phyloP scores from a whole-genome alignment of 1,284 basidiomycete genomes.

The Heterobasidion annosum region DNA sequence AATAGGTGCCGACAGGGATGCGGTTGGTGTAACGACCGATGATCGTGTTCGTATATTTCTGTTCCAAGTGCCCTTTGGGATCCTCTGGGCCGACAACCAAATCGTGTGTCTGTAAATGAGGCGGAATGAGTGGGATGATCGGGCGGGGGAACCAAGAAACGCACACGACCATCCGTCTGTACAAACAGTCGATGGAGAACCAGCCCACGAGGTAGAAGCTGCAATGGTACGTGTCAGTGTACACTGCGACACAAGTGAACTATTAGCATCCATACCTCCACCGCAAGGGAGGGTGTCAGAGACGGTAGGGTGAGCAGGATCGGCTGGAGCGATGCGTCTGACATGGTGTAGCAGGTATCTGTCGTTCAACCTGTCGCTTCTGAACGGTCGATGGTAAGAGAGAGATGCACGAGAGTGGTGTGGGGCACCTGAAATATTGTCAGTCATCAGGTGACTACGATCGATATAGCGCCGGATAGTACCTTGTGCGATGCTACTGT shows the following conservation, averaged over 20 bases:
- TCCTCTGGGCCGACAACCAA: constrained; percentile 65
- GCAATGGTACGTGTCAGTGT: constrained; percentile 8
- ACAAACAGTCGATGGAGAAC: constrained; percentile 60
- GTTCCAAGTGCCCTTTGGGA: constrained; percentile 43
- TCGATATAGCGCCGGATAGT: background rate
- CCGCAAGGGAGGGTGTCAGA: constrained; percentile 43
- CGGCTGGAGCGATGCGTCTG: constrained; percentile 28
- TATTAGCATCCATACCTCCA: constrained; percentile 34
- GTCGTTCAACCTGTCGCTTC: too few relatives aligned
- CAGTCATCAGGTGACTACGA: background rate
- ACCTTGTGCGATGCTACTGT: too few relatives aligned
- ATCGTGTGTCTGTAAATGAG: constrained; percentile 49
- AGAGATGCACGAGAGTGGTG: background rate
- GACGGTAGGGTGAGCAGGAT: constrained; percentile 44
- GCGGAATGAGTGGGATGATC: constrained; percentile 1
- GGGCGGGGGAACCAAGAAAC: constrained; percentile 11
- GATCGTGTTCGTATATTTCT: constrained; percentile 66
- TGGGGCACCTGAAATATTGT: background rate
- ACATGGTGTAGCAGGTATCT: background rate
- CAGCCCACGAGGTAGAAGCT: constrained; percentile 60
- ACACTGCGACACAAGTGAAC: background rate
- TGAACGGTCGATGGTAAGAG: too few relatives aligned
- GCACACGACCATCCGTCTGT: constrained; percentile 52
- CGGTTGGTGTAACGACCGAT: constrained; percentile 68
- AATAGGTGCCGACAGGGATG: constrained; percentile 48